A percentile compares a stretch with the other conserved stretches of the same genome.
phyloP scores from a whole-genome alignment of 2,329 filamentous ascomycete genomes.

The Botrytis porri region DNA sequence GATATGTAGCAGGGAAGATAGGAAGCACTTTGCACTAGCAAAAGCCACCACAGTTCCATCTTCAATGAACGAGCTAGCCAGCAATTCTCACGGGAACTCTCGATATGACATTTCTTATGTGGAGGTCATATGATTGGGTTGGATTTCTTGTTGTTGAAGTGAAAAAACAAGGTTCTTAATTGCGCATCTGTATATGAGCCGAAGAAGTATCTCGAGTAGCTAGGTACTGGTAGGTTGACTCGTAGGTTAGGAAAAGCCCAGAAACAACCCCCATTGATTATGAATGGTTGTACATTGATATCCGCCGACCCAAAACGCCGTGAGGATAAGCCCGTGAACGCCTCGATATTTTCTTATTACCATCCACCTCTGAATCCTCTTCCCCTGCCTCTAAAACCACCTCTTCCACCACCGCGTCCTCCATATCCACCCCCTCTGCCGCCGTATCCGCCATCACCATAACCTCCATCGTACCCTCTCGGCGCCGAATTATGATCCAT shows the following conservation, averaged over 20 bases:
- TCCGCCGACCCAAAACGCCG: slow-evolving; percentile 16
- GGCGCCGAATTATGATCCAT: slow-evolving; percentile 51
- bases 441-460: slow-evolving; percentile 43
- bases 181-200: background rate
- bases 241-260: background rate
- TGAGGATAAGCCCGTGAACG: slow-evolving; percentile 4
- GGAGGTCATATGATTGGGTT: background rate
- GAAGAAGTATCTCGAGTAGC: background rate
- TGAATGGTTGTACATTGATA: slow-evolving; percentile 4
- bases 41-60: background rate
- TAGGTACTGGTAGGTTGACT: background rate
- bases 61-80: background rate
- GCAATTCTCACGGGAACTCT: background rate
- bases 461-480: slow-evolving; percentile 54
- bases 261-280: background rate
- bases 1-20: background rate
- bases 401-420: slow-evolving; percentile 31
- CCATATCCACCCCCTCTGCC: slow-evolving; percentile 43
- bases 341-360: slow-evolving; percentile 23
- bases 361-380: slow-evolving; percentile 32
- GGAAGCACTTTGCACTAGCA: background rate
- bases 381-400: slow-evolving; percentile 32
- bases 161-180: background rate
- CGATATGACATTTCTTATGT: background rate
- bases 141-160: background rate